Conservation (phyloP, 768 basidiomycete genomes). For the Termitomyces sp. region DNA sequence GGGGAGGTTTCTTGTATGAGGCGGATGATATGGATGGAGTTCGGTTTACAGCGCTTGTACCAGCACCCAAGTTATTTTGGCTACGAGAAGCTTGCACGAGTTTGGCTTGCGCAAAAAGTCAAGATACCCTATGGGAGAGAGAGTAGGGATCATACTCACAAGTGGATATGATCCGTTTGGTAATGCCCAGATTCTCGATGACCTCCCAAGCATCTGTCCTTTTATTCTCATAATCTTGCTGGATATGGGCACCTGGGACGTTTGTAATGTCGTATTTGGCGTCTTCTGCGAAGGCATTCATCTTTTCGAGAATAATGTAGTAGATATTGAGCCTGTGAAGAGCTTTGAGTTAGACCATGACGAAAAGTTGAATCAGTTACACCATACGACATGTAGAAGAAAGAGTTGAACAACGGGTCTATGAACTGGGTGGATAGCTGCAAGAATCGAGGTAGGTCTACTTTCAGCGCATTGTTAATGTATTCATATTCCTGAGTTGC, state of each 20-base stretch:
- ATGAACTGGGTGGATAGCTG: slow-evolving; percentile 84
- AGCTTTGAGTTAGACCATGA: neutral
- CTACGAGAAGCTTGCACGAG: slow-evolving; percentile 55
- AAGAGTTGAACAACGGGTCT: slow-evolving; percentile 96
- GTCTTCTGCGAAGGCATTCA: slow-evolving; percentile 80
- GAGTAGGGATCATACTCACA: slow-evolving; percentile 46
- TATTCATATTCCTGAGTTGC: slow-evolving; percentile 93
- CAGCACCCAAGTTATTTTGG: slow-evolving; percentile 28
- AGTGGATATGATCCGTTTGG: slow-evolving; percentile 81
- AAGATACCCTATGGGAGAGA: neutral
- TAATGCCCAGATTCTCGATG: slow-evolving; percentile 78
- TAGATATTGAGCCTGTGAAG: slow-evolving; percentile 78
- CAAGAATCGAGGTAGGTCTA: slow-evolving; percentile 93
- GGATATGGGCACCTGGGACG: slow-evolving; percentile 65
- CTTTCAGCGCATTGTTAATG: slow-evolving; percentile 86
- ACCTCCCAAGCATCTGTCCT: slow-evolving; percentile 79
- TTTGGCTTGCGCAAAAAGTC: slow-evolving; percentile 45
- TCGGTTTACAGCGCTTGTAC: slow-evolving; percentile 27
- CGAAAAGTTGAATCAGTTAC: neutral
- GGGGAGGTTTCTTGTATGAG: slow-evolving; percentile 45
- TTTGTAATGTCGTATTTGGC: slow-evolving; percentile 74
- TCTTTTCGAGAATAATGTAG: slow-evolving; percentile 92
- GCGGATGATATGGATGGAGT: slow-evolving; percentile 29
- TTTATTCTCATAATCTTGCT: slow-evolving; percentile 70
- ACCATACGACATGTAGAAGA: slow-evolving; percentile 98